A percentile compares a stretch with the other conserved stretches of the same genome.
Conservation (phyloP, 331 rosid species). For the Malus hybrid region DNA sequence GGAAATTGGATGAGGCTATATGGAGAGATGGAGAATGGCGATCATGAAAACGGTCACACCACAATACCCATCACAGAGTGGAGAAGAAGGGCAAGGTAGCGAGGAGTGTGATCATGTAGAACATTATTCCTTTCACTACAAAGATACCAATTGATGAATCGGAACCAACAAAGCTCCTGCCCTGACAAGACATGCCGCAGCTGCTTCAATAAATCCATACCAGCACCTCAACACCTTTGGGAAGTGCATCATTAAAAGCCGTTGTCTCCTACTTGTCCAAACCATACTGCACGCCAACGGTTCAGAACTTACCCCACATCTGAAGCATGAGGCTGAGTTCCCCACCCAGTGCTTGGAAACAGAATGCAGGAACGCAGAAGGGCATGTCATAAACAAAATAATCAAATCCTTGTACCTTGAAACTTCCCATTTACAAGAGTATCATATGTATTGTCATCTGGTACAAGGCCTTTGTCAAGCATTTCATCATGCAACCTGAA, state of each 20-base stretch:
- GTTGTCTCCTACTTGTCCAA: neutral
- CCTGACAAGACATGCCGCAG: neutral
- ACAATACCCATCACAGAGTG: neutral
- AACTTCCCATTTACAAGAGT: conserved; percentile 64
- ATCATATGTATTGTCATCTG: conserved; percentile 54
- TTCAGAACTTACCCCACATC: neutral
- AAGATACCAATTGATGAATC: neutral
- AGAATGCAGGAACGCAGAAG: neutral
- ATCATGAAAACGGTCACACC: neutral
- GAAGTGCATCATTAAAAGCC: neutral
- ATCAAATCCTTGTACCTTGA: conserved; percentile 20
- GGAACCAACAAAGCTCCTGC: neutral
- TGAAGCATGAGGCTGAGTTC: neutral
- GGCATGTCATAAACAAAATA: neutral
- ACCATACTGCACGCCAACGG: neutral
- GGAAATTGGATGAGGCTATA: neutral
- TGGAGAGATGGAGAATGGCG: neutral
- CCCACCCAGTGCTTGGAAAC: neutral
- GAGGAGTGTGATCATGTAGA: neutral
- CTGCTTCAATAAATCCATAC: neutral
- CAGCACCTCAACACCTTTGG: neutral
- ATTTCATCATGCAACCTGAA: conserved; percentile 76
- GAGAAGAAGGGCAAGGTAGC: neutral
- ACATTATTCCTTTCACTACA: neutral
- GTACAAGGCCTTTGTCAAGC: conserved; percentile 73